Conservation (phyloP, 1,284 basidiomycete genomes). For the Puccinia triticina region DNA sequence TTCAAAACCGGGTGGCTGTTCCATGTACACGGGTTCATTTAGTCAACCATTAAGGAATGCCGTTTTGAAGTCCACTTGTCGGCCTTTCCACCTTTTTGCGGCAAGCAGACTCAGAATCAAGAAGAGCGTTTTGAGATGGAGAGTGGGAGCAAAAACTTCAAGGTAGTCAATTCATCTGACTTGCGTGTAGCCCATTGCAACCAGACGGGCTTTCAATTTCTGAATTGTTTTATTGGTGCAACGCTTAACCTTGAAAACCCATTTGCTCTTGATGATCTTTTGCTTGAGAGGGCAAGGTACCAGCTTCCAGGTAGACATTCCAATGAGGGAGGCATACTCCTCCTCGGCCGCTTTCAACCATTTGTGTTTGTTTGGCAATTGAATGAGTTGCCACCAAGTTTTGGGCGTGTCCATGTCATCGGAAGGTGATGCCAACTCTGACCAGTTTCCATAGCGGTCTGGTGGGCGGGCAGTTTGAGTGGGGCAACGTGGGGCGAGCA, state of each 20-base stretch:
- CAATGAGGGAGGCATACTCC: neutral
- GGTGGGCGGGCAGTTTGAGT: neutral
- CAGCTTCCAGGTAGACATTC: neutral
- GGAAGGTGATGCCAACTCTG: neutral
- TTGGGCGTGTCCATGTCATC: too few relatives aligned
- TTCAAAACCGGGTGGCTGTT: too few relatives aligned
- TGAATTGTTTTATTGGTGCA: neutral
- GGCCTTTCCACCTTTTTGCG: too few relatives aligned
- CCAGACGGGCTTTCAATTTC: too few relatives aligned
- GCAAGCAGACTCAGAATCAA: neutral
- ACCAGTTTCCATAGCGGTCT: neutral
- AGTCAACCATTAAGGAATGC: neutral
- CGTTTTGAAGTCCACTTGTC: too few relatives aligned
- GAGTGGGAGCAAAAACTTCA: conserved; percentile 7
- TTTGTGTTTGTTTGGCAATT: too few relatives aligned
- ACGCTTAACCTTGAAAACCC: neutral
- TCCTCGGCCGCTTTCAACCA: too few relatives aligned
- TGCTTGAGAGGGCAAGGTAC: neutral
- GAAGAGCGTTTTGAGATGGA: neutral
- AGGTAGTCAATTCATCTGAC: neutral
- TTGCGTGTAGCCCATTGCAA: neutral
- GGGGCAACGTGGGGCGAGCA: too few relatives aligned
- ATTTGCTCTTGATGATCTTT: neutral
- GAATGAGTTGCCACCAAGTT: too few relatives aligned
- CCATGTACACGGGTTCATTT: too few relatives aligned